Conservation (phyloP, 805 yeast genomes). For the Suhomyces sp. region DNA sequence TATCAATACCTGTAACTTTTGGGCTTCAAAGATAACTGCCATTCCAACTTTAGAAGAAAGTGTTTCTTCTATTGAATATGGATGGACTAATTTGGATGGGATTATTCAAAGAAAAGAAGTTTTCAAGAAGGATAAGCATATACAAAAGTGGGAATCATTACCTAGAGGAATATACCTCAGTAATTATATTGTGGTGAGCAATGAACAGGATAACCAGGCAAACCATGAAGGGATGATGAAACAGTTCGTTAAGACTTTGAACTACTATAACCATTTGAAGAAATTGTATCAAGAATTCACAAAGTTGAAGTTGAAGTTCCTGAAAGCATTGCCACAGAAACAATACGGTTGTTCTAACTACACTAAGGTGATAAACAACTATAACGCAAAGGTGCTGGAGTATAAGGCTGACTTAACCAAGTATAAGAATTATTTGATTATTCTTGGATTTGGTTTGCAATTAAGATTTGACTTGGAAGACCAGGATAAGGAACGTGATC, state of each 20-base stretch:
- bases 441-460: conserved; percentile 48
- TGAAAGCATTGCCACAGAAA: conserved; percentile 26
- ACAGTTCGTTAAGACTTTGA: conserved; percentile 42
- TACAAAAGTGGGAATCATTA: conserved; percentile 45
- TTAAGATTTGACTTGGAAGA: conserved; percentile 44
- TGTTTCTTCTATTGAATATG: conserved; percentile 76
- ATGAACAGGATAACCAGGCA: conserved; percentile 19
- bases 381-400: conserved; percentile 39
- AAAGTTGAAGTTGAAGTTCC: conserved; percentile 28
- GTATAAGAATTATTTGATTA: conserved; percentile 45
- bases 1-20: conserved; percentile 78
- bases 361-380: conserved; percentile 37
- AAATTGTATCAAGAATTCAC: conserved; percentile 33
- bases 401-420: conserved; percentile 45
- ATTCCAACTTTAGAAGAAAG: conserved; percentile 70
- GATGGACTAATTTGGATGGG: conserved; percentile 58
- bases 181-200: conserved; percentile 24
- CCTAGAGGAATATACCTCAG: conserved; percentile 43
- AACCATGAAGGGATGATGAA: conserved; percentile 43
- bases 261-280: conserved; percentile 41
- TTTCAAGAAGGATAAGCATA: conserved; percentile 32
- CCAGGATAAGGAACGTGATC: conserved; percentile 20
- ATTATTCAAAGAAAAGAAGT: conserved; percentile 26
- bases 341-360: conserved; percentile 29
- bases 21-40: conserved; percentile 85